Conservation (phyloP, 2,329 filamentous ascomycete genomes). For the Cryphonectria japonica region DNA sequence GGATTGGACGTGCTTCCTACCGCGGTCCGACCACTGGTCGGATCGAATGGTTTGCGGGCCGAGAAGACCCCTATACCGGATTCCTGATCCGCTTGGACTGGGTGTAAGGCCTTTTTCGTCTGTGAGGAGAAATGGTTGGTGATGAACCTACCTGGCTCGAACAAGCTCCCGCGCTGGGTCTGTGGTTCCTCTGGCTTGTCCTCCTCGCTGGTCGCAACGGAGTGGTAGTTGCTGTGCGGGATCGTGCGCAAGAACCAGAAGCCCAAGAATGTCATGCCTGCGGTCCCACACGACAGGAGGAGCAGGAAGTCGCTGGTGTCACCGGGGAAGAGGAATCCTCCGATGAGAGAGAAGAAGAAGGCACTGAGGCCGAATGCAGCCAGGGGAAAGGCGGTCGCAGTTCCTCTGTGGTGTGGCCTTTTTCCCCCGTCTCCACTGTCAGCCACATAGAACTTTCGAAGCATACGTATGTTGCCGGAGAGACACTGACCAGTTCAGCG, state of each 20-base stretch:
- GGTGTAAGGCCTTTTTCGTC: constrained; percentile 35
- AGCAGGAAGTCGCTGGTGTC: constrained; percentile 82
- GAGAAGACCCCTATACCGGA: constrained; percentile 15
- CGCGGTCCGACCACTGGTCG: constrained; percentile 27
- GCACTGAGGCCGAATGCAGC: constrained; percentile 94
- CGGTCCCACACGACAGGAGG: constrained; percentile 79
- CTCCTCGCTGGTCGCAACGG: constrained; percentile 50
- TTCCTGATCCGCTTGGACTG: constrained; percentile 32
- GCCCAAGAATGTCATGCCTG: constrained; percentile 71
- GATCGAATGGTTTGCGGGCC: constrained; percentile 19
- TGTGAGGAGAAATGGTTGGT: constrained; percentile 40
- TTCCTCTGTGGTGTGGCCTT: constrained; percentile 78
- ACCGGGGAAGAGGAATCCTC: constrained; percentile 77
- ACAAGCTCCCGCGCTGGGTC: constrained; percentile 46
- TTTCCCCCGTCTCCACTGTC: background rate
- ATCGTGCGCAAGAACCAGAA: constrained; percentile 86
- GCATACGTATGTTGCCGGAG: background rate
- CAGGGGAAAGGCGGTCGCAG: constrained; percentile 90
- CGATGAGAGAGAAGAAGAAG: constrained; percentile 89
- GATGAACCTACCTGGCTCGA: constrained; percentile 46
- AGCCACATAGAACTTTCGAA: background rate
- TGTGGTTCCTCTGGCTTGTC: constrained; percentile 42
- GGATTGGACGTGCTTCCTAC: constrained; percentile 30
- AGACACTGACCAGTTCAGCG: constrained; percentile 71
- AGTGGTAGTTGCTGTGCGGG: constrained; percentile 61